Conservation (phyloP, 2,329 filamentous ascomycete species). For the Aureobasidium sp. region DNA sequence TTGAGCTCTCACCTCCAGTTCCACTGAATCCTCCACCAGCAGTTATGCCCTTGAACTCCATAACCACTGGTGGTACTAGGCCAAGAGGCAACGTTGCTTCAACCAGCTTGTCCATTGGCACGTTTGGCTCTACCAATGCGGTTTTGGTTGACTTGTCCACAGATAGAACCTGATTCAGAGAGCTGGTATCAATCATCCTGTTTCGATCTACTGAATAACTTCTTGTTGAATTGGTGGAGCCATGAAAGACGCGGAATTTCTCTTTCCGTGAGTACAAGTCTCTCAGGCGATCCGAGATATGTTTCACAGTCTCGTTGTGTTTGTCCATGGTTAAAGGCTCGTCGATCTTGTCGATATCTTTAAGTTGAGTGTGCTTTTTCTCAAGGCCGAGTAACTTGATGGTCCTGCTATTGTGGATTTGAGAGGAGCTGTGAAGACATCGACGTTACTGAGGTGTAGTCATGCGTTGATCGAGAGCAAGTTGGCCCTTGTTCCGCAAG, state of each 20-base stretch:
- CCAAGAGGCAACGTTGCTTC: constrained; percentile 49
- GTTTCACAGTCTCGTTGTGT: constrained; percentile 39
- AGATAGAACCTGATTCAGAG: constrained; percentile 54
- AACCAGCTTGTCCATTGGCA: constrained; percentile 59
- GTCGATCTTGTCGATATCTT: too few relatives aligned
- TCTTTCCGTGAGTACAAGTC: constrained; percentile 45
- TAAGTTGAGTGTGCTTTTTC: too few relatives aligned
- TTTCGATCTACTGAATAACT: constrained; percentile 27
- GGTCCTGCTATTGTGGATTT: background rate
- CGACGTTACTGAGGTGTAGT: background rate
- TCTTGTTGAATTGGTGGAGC: constrained; percentile 69
- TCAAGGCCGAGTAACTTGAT: too few relatives aligned
- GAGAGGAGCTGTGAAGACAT: too few relatives aligned
- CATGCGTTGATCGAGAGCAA: background rate
- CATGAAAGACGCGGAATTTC: constrained; percentile 68
- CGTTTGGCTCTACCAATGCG: constrained; percentile 63
- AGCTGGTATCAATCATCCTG: constrained; percentile 56
- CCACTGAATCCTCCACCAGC: constrained; percentile 62
- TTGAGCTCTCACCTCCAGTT: constrained; percentile 61
- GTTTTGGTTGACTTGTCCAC: constrained; percentile 49
- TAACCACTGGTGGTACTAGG: constrained; percentile 59
- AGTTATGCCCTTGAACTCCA: constrained; percentile 66
- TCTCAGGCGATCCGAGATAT: constrained; percentile 41
- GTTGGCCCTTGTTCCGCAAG: background rate
- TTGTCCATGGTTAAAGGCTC: constrained; percentile 25